Base-by-base conservation (phyloP, 495 filamentous ascomycete genomes). In the Penicillium lividum region DNA sequence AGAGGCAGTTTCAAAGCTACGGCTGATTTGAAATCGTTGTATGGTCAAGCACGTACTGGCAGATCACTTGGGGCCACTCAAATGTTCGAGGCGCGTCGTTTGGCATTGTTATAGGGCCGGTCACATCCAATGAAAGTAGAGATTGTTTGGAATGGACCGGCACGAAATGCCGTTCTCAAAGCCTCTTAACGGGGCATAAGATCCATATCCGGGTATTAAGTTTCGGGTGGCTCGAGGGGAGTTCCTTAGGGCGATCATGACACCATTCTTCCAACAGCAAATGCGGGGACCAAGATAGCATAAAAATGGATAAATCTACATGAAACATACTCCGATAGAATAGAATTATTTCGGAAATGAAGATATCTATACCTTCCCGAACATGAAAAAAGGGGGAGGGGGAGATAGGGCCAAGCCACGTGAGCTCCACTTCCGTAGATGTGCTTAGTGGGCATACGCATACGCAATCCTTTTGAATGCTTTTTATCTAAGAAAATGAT, bases 341-440 rank as follows among this genome's bases (percentile, higher is more conserved):
- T 4, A 16, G 0, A 40, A 16, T 40, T 40, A 40, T 40, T 15
- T 15, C 13, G 13, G 13, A 40, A 16, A 40, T 40, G 38, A 40
- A 40, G 38, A 40, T 40, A 40, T 16, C 2, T 13, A 40, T 40
- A 40, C 38, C n/a, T 6, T 13, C 13, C 15, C 36, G 11, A 40
- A 40, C 38, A 16, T 33, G 31, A 33, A 49, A 43, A 51, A 13
- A n/a, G 16, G 38, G 36, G 13, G n/a, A 31, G 7, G 30, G 38
- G 36, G 13, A 18, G 30, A 18, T n/a, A 15, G 18, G 22, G 40
- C 22, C 28, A 36, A 36, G 57, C 61, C 62, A 64, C 62, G 62
- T 64, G 62, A 64, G 62, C 42, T 59, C 62, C 62, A 59, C 62
- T 48, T 36, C 42, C 34, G 60, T 55, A 46, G 53, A 55, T 31